Evolutionary conservation across 768 basidiomycete species (phyloP).

Genomic region (Leccinum aurantiacum): DNA sequence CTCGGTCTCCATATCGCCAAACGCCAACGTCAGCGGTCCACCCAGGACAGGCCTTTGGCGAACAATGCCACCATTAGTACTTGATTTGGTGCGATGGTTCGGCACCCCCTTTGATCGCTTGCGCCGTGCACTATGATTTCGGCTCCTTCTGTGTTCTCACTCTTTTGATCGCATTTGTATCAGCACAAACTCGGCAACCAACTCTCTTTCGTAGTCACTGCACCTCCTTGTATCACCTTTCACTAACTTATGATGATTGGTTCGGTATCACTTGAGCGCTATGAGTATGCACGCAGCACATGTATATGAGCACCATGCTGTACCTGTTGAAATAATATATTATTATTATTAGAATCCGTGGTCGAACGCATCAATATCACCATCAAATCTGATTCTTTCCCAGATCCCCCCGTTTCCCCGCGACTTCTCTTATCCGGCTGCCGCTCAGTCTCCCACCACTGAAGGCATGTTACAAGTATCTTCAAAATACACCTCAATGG

Average conservation of each 20-base stretch:
- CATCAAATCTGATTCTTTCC: background rate
- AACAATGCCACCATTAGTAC: constrained; percentile 26
- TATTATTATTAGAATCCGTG: background rate
- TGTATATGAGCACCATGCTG: background rate
- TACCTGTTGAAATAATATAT: background rate
- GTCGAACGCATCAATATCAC: background rate
- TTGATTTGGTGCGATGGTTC: constrained; percentile 13
- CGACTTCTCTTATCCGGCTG: background rate
- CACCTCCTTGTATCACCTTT: constrained; percentile 21
- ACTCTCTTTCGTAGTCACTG: background rate
- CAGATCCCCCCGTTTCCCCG: background rate
- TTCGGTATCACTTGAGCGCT: background rate
- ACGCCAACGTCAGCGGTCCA: constrained; percentile 12
- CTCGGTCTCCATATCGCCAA: constrained; percentile 57
- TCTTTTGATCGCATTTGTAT: constrained; percentile 28
- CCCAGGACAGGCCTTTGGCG: constrained; percentile 7
- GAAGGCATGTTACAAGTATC: background rate
- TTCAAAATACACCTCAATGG: background rate
- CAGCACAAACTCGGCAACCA: constrained; percentile 16
- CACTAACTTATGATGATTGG: constrained; percentile 21
- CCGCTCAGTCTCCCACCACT: background rate
- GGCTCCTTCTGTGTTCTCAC: background rate
- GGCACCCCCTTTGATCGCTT: background rate
- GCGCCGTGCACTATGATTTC: constrained; percentile 8
- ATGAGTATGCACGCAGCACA: constrained; percentile 9